Percentiles rank a stretch among this genome's conserved stretches.
Evolutionary conservation across 139 green algal species (phyloP).

Genomic region (Micractinium sp.): DNA sequence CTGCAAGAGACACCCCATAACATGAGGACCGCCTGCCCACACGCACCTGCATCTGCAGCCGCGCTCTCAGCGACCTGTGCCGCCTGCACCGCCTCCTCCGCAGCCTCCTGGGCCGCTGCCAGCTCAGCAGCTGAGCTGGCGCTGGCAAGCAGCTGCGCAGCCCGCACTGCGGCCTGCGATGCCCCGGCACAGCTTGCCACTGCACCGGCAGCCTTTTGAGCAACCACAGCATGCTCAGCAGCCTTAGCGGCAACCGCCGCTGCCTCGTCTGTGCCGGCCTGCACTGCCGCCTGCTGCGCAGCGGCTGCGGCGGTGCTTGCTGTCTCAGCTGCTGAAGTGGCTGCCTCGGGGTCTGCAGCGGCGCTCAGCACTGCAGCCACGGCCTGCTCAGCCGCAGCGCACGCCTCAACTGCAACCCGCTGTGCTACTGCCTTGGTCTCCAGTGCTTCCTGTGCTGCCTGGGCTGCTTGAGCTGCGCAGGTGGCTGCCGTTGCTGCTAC

Average conservation of each 20-base stretch:
- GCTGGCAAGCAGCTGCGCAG: neutral
- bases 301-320: conserved; percentile 7
- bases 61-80: neutral
- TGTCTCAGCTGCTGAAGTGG: neutral
- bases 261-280: neutral
- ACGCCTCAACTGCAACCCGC: neutral
- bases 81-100: conserved; percentile 1
- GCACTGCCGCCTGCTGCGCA: neutral
- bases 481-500: neutral
- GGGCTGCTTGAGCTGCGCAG: neutral
- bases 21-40: too few species aligned
- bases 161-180: neutral
- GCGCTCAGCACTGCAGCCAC: neutral
- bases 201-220: neutral
- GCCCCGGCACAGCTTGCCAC: neutral
- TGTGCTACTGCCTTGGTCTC: neutral
- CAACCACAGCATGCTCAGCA: neutral
- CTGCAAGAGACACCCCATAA: too few species aligned
- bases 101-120: neutral
- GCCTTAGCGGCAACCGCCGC: neutral
- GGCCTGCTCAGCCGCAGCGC: neutral
- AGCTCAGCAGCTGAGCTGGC: neutral
- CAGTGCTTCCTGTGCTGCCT: neutral
- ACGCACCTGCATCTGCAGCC: neutral
- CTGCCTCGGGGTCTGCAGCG: neutral